phyloP scores from a whole-genome alignment of 768 basidiomycete genomes.

The Ramaria rubella region DNA sequence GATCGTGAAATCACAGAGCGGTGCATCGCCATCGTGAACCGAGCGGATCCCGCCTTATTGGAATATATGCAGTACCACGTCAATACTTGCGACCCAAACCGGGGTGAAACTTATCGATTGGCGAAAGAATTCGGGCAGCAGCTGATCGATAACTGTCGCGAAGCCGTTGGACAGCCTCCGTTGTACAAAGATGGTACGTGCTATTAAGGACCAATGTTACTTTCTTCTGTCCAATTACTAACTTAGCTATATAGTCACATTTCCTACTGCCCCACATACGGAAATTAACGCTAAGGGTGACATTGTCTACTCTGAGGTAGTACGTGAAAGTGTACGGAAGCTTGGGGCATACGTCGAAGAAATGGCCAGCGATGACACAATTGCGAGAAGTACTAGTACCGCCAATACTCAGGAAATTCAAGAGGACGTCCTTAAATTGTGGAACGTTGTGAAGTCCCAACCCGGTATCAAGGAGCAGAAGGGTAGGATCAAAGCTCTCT shows the following conservation, averaged over 20 bases:
- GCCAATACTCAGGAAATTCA: constrained; percentile 98
- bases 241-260: constrained; percentile 86
- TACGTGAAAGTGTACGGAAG: constrained; percentile 93
- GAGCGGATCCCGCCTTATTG: constrained; percentile 87
- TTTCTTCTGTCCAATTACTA: too few species aligned
- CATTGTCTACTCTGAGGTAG: constrained; percentile 90
- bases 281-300: constrained; percentile 92
- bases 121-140: constrained; percentile 97
- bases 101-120: constrained; percentile 89
- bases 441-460: constrained; percentile 95
- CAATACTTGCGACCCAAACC: constrained; percentile 67
- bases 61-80: constrained; percentile 97
- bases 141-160: constrained; percentile 87
- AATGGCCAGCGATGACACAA: constrained; percentile 93
- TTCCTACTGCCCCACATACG: constrained; percentile 96
- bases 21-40: constrained; percentile 95
- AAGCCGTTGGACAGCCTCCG: constrained; percentile 77
- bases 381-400: constrained; percentile 61
- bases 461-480: constrained; percentile 98
- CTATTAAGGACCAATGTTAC: too few species aligned
- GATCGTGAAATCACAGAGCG: constrained; percentile 96
- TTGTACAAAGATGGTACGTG: constrained; percentile 93
- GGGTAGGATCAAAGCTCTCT: constrained; percentile 87
- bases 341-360: constrained; percentile 96
- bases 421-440: constrained; percentile 92